phyloP scores from a whole-genome alignment of 1,139 yeast species.

The Nematodospora anomalae region DNA sequence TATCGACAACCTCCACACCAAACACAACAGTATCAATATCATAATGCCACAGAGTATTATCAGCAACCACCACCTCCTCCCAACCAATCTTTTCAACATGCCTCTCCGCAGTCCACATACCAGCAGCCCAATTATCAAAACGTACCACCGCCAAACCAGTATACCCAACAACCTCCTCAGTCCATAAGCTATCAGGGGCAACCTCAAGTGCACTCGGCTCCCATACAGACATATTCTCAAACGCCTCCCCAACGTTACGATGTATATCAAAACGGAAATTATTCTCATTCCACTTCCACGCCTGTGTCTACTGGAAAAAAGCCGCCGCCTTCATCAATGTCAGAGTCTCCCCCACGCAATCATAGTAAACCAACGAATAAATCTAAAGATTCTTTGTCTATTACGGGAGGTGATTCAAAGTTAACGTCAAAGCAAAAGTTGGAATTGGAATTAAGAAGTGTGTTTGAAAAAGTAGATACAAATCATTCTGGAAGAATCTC shows the following conservation, averaged over 20 bases:
- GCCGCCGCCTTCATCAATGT: conserved; percentile 11
- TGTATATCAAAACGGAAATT: not conserved
- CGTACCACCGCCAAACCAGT: conserved; percentile 16
- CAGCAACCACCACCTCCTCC: conserved; percentile 10
- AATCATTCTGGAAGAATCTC: conserved; percentile 58
- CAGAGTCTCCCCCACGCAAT: conserved; percentile 12
- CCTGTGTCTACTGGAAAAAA: conserved; percentile 14
- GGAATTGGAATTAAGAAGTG: conserved; percentile 51
- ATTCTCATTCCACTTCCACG: not conserved
- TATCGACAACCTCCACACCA: conserved; percentile 7
- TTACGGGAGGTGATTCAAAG: not conserved
- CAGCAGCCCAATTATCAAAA: conserved; percentile 16
- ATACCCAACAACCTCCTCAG: conserved; percentile 17
- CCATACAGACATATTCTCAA: conserved; percentile 15
- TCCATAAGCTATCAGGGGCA: conserved; percentile 16
- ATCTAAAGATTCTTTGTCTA: conserved; percentile 11
- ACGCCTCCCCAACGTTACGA: conserved; percentile 15
- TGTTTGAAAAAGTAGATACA: conserved; percentile 57
- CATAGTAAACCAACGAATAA: conserved; percentile 11
- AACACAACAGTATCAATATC: not conserved
- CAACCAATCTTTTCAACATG: not conserved
- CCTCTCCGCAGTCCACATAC: not conserved
- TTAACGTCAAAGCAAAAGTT: conserved; percentile 20
- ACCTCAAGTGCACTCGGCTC: conserved; percentile 13
- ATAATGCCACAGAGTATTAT: conserved; percentile 1